A percentile compares a stretch with the other conserved stretches of the same genome.
These are phyloP conservation scores for Hyphodiscus sp. DNA, from an alignment of 2,329 filamentous ascomycete species.

Conservation along the genomic window DNA sequence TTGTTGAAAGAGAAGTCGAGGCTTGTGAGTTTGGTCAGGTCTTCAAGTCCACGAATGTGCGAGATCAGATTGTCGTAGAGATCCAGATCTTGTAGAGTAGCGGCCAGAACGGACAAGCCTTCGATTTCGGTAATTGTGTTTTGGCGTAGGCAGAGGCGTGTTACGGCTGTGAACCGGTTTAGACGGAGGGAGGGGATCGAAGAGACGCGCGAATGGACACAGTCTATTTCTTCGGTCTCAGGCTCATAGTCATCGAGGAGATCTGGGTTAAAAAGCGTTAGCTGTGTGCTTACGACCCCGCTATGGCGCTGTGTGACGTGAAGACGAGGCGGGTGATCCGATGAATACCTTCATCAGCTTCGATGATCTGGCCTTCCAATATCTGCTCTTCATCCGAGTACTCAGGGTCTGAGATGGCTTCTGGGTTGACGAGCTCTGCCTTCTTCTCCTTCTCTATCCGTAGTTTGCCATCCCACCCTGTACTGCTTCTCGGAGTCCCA, in stretches of 20 bases:
- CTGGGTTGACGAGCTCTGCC: slow-evolving; percentile 66
- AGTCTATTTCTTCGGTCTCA: slow-evolving; percentile 72
- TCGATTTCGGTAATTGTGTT: slow-evolving; percentile 81
- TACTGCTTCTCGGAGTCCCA: slow-evolving; percentile 41
- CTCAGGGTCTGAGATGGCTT: slow-evolving; percentile 77
- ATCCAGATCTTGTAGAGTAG: slow-evolving; percentile 75
- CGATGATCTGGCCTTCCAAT: slow-evolving; percentile 66
- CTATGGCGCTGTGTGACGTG: not conserved
- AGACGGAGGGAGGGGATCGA: slow-evolving; percentile 75
- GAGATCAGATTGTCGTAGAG: slow-evolving; percentile 94
- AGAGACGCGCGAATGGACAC: slow-evolving; percentile 77
- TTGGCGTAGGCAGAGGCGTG: slow-evolving; percentile 82
- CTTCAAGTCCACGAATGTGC: slow-evolving; percentile 77
- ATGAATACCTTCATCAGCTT: slow-evolving; percentile 68
- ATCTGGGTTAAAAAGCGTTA: slow-evolving; percentile 35
- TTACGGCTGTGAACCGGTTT: slow-evolving; percentile 71
- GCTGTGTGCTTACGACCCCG: slow-evolving; percentile 6
- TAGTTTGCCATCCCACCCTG: slow-evolving; percentile 80
- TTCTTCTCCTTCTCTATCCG: slow-evolving; percentile 57
- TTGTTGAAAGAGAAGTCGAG: slow-evolving; percentile 98
- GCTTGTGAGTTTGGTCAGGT: slow-evolving; percentile 65
- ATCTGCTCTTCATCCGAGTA: slow-evolving; percentile 71
- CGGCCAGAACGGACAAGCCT: slow-evolving; percentile 59
- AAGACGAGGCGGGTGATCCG: not conserved
- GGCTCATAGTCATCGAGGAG: slow-evolving; percentile 54